Conservation (phyloP, 2,329 filamentous ascomycete genomes). For the Penicillium rolfsii region DNA sequence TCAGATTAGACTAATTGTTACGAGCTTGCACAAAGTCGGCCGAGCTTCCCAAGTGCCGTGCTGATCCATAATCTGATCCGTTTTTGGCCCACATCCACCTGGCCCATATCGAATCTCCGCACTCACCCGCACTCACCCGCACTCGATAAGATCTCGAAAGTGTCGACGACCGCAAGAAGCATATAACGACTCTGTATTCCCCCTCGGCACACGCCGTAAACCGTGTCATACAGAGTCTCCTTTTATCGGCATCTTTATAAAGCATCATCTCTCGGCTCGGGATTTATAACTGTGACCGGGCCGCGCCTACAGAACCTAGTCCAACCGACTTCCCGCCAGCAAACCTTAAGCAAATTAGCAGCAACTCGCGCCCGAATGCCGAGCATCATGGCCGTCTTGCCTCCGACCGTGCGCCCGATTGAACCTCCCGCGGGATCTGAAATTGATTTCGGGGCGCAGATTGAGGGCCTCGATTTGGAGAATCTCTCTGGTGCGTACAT, state of each 20-base stretch:
- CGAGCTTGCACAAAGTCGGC: not conserved
- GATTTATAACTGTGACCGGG: conserved; percentile 11
- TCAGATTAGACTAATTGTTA: not conserved
- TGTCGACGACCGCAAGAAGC: not conserved
- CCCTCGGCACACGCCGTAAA: conserved; percentile 18
- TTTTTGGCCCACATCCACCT: not conserved
- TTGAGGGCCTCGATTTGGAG: conserved; percentile 64
- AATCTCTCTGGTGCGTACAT: conserved; percentile 60
- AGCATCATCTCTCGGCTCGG: not conserved
- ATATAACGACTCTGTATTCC: not conserved
- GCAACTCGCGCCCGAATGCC: not conserved
- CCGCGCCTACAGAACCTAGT: not conserved
- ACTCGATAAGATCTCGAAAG: conserved; percentile 10
- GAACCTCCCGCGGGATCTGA: conserved; percentile 35
- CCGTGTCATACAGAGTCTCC: conserved; percentile 3
- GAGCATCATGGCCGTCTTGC: conserved; percentile 17
- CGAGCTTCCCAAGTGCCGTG: not conserved
- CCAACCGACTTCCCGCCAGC: not conserved
- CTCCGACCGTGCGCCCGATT: conserved; percentile 30
- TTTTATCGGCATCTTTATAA: not conserved
- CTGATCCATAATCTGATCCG: conserved; percentile 1
- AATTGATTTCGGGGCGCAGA: conserved; percentile 64
- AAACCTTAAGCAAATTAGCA: conserved; percentile 1
- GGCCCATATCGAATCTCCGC: conserved; percentile 18
- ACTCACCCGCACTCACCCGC: conserved; percentile 24